These are phyloP conservation scores for Marasmius tenuissimus DNA, from an alignment of 1,284 basidiomycete species.

Conservation along the genomic window DNA sequence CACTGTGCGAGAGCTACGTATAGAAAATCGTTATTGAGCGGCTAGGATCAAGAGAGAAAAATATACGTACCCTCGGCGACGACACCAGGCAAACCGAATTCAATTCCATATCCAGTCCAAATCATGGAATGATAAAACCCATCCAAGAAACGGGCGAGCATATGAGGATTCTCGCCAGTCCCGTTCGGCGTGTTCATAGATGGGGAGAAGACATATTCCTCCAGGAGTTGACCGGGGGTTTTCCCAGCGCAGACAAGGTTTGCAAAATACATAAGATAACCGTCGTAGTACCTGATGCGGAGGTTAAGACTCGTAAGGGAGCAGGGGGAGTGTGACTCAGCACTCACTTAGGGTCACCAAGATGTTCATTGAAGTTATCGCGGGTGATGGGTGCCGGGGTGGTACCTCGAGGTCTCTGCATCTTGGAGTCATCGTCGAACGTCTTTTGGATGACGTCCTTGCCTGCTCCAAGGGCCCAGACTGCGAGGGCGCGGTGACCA, in stretches of 20 bases:
- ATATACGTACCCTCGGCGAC: slow-evolving; percentile 55
- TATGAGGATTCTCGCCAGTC: slow-evolving; percentile 43
- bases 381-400: slow-evolving; percentile 42
- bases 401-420: slow-evolving; percentile 36
- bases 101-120: slow-evolving; percentile 61
- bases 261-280: slow-evolving; percentile 59
- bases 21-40: neutral
- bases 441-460: slow-evolving; percentile 38
- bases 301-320: neutral
- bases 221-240: slow-evolving; percentile 41
- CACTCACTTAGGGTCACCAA: slow-evolving; percentile 45
- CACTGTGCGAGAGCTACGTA: slow-evolving; percentile 41
- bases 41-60: neutral
- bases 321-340: neutral
- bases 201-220: slow-evolving; percentile 57
- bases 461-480: slow-evolving; percentile 48
- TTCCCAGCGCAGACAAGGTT: slow-evolving; percentile 30
- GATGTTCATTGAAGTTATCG: slow-evolving; percentile 45
- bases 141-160: slow-evolving; percentile 60
- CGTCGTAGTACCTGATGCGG: slow-evolving; percentile 51
- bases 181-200: slow-evolving; percentile 40
- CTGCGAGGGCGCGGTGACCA: slow-evolving; percentile 49
- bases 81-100: slow-evolving; percentile 62
- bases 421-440: slow-evolving; percentile 39
- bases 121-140: slow-evolving; percentile 69